A percentile compares a stretch with the other conserved stretches of the same genome.
Evolutionary conservation across 2,329 filamentous ascomycete species (phyloP).

Genomic region (Hypoxylon sp.): DNA sequence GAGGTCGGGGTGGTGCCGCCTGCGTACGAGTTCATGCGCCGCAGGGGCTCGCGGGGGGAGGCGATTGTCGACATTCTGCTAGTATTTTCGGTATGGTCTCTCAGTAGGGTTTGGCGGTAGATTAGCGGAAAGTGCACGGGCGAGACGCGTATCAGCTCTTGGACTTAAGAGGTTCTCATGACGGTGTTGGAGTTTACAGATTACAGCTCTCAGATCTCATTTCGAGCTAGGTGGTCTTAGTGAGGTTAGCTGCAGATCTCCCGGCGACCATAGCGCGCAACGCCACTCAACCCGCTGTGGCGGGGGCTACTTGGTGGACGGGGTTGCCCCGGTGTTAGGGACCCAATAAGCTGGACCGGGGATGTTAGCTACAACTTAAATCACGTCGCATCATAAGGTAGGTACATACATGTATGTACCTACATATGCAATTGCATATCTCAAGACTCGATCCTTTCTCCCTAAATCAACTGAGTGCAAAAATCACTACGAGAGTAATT

Average conservation of each 20-base stretch:
- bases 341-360: constrained; percentile 7
- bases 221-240: constrained; percentile 12
- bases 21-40: constrained; percentile 64
- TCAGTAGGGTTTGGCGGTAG: not conserved
- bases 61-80: constrained; percentile 73
- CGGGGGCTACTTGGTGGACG: constrained; percentile 22
- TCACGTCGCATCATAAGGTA: no score
- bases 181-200: constrained; percentile 22
- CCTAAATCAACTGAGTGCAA: no score
- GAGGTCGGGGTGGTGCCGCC: constrained; percentile 74
- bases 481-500: no score
- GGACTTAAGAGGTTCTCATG: constrained; percentile 2
- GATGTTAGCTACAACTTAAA: not conserved
- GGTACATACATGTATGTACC: no score
- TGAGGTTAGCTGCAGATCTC: constrained; percentile 37
- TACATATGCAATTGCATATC: not conserved
- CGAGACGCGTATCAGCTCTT: not conserved
- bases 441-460: not conserved
- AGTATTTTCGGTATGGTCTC: not conserved
- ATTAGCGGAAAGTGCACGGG: not conserved
- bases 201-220: constrained; percentile 5
- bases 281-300: constrained; percentile 47
- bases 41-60: constrained; percentile 69
- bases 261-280: constrained; percentile 30
- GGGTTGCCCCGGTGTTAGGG: constrained; percentile 10